Conservation (phyloP, 2,329 filamentous ascomycete species). For the Neurospora crassa region DNA sequence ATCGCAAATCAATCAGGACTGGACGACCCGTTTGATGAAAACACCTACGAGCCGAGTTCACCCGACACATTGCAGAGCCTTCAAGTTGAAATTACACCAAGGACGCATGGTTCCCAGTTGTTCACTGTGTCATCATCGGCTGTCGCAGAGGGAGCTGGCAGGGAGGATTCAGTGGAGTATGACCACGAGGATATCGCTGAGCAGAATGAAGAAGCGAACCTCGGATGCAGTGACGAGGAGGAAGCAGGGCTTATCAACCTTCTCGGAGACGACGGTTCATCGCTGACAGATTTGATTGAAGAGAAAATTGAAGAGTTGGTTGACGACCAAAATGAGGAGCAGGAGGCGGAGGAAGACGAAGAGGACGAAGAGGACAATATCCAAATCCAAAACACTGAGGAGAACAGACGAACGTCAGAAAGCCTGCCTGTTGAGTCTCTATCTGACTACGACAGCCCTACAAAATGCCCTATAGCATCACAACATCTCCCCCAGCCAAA, state of each 20-base stretch:
- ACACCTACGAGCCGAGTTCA: neutral
- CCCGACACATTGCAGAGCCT: neutral
- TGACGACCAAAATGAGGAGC: neutral
- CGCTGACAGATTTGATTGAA: neutral
- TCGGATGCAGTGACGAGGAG: neutral
- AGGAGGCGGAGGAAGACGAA: neutral
- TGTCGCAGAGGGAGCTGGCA: neutral
- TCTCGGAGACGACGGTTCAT: neutral
- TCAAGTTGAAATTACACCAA: neutral
- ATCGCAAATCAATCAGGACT: neutral
- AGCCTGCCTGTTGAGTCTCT: neutral
- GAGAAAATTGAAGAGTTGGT: neutral
- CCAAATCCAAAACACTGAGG: neutral
- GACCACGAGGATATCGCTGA: neutral
- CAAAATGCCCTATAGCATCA: neutral
- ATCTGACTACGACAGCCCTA: neutral
- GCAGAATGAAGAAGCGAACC: neutral
- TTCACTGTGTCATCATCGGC: neutral
- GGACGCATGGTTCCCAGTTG: neutral
- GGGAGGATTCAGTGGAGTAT: neutral
- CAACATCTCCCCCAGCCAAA: neutral
- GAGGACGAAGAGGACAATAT: neutral
- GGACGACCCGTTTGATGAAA: neutral
- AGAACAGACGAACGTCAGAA: neutral
- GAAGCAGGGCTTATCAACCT: neutral